Conservation (phyloP, 2,329 filamentous ascomycete genomes). For the Penicillium sp. region DNA sequence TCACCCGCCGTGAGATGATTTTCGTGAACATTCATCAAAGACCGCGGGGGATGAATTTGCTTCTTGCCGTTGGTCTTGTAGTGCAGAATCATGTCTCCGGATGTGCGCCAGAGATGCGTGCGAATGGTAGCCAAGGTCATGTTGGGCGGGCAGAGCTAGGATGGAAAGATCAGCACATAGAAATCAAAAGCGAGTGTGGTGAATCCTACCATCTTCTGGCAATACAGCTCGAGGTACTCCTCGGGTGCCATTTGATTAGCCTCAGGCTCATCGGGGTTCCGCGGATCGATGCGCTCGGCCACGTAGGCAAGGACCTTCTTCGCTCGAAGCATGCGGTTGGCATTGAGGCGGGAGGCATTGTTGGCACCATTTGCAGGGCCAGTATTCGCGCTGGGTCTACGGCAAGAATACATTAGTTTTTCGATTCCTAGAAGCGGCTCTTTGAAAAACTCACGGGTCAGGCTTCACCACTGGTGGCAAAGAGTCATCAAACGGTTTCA, state of each 20-base stretch:
- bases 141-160: slow-evolving; percentile 62
- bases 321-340: slow-evolving; percentile 92
- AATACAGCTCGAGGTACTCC: slow-evolving; percentile 93
- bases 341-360: slow-evolving; percentile 86
- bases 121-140: slow-evolving; percentile 95
- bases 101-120: slow-evolving; percentile 90
- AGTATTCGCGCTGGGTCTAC: slow-evolving; percentile 27
- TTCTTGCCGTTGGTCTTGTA: slow-evolving; percentile 93
- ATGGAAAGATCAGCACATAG: slow-evolving; percentile 17
- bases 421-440: background rate
- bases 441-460: slow-evolving; percentile 59
- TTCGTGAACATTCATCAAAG: slow-evolving; percentile 22
- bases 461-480: slow-evolving; percentile 73
- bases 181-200: background rate
- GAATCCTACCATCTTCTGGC: slow-evolving; percentile 77
- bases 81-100: slow-evolving; percentile 85
- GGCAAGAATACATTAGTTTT: slow-evolving; percentile 3
- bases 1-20: slow-evolving; percentile 15
- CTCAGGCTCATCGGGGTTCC: slow-evolving; percentile 60
- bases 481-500: slow-evolving; percentile 76
- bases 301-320: slow-evolving; percentile 94
- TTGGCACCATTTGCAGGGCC: slow-evolving; percentile 25
- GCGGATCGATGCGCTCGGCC: slow-evolving; percentile 82
- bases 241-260: slow-evolving; percentile 71
- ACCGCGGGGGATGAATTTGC: slow-evolving; percentile 36